These are phyloP conservation scores for Globisporangium paddicum DNA, from an alignment of 352 stramenopile genomes.

Conservation along the genomic window DNA sequence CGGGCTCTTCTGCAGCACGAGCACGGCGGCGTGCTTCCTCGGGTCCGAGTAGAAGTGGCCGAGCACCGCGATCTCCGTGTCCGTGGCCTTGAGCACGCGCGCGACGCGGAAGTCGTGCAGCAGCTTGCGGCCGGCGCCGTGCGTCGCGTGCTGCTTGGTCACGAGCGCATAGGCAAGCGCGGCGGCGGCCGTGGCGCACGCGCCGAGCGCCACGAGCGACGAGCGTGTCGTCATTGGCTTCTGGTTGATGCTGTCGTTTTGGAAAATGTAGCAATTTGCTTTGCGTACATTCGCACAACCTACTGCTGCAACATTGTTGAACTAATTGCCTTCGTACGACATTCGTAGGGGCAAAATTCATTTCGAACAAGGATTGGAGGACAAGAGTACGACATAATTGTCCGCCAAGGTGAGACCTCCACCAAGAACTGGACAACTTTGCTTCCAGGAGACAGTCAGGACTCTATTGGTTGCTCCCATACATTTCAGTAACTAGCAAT, in stretches of 20 bases:
- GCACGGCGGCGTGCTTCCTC: slow-evolving; percentile 53
- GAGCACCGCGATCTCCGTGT: slow-evolving; percentile 62
- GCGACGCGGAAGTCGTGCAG: slow-evolving; percentile 55
- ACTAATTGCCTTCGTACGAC: no score
- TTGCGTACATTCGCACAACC: no score
- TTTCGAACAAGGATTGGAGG: no score
- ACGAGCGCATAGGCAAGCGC: slow-evolving; percentile 31
- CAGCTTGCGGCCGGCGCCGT: slow-evolving; percentile 26
- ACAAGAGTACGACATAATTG: no score
- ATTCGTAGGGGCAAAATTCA: no score
- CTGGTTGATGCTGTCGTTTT: neutral
- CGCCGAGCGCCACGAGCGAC: slow-evolving; percentile 18
- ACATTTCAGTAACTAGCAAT: no score
- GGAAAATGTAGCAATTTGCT: neutral
- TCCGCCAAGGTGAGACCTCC: no score
- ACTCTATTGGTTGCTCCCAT: no score
- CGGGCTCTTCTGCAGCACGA: slow-evolving; percentile 60
- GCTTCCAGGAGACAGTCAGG: no score
- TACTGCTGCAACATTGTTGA: no score
- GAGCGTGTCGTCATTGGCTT: neutral
- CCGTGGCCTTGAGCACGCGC: slow-evolving; percentile 60
- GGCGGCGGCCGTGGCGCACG: slow-evolving; percentile 21
- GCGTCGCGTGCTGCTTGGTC: slow-evolving; percentile 20
- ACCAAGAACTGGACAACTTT: no score
- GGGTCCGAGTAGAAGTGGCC: slow-evolving; percentile 64